Percentiles rank a stretch among this genome's conserved stretches.
Conservation (phyloP, 345 rosid genomes). For the Moricandia arvensis region DNA sequence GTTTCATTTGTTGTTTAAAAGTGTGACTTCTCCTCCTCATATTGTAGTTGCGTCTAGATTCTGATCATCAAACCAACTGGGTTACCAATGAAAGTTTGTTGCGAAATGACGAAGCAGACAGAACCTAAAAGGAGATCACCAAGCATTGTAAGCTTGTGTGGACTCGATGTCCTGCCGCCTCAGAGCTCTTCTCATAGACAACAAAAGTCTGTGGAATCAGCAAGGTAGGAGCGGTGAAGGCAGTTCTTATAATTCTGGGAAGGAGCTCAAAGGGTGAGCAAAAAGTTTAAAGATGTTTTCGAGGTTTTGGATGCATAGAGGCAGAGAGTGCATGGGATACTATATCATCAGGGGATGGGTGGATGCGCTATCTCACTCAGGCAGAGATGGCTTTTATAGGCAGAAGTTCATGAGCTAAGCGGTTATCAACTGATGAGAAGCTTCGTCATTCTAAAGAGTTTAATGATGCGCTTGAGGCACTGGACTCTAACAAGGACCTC, state of each 20-base stretch:
- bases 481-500: constrained; percentile 79
- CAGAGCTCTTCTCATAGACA: constrained; percentile 48
- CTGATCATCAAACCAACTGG: constrained; percentile 44
- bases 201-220: constrained; percentile 40
- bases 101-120: constrained; percentile 77
- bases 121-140: constrained; percentile 75
- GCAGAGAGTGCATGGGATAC: constrained; percentile 41
- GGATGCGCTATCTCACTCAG: constrained; percentile 46
- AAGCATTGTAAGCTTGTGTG: constrained; percentile 88
- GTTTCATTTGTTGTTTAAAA: constrained; percentile 20
- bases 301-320: constrained; percentile 75
- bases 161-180: constrained; percentile 82
- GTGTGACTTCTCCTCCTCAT: constrained; percentile 22
- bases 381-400: constrained; percentile 73
- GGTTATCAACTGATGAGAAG: constrained; percentile 67
- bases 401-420: constrained; percentile 75
- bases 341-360: constrained; percentile 35
- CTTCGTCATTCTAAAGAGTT: constrained; percentile 78
- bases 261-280: constrained; percentile 72
- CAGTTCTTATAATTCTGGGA: constrained; percentile 41
- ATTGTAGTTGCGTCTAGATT: constrained; percentile 51
- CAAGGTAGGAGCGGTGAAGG: constrained; percentile 40
- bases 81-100: constrained; percentile 65
- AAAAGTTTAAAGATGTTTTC: constrained; percentile 89
- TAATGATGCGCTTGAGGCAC: constrained; percentile 70